Base-by-base conservation (phyloP, 2,329 filamentous ascomycete genomes). In the Hysterium pulicare region DNA sequence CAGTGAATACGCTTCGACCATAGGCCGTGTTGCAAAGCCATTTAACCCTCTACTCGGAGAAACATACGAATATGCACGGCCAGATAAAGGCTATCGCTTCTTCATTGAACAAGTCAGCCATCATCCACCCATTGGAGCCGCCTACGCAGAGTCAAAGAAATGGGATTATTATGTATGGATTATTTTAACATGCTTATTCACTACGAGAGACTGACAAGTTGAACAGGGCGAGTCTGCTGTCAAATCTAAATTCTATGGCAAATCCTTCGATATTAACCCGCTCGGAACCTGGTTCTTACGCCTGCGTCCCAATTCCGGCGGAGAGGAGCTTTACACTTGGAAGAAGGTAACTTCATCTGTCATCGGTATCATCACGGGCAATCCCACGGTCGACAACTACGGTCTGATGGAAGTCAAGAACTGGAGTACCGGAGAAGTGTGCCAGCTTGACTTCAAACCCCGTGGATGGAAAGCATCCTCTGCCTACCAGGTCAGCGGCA, bases 21-120 rank as follows among this genome's bases (percentile, higher is more conserved):
- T 96, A 54, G 91, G 89, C 1, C 90, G 93, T 64, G 90, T 98
- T 13, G 93, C 93, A 15, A 98, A 98, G 64, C 93, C 93, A 0
- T 98, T 98, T 76, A 98, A 98, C 61, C 93, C 93, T 11, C 79
- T 98, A 4, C 76, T 98, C 0, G 93, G 91, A 36, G 93, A 98
- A 68, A 98, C 93, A 0, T 98, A 94, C 56, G 93, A 98, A 66
- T 97, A 98, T 60, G 90, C 86, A 26, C 78, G 93, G 43, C 91
- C 93, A 0, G 93, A 98, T 71, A 95, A 96, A 67, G 90, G 91
- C 45, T 98, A 95, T 72, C 88, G 93, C 51, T 97, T 97, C 77
- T 95, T 97, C 71, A 89, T 95, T 47, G 93, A 98, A 68, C 93
- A 98, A 73, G 91, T 98, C 57, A 94, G 89, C 70, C 93, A 98